Evolutionary conservation across 2,329 filamentous ascomycete genomes (phyloP), one percentile per base, ranked within the genome.

Genomic region (Parafenestella ontariensis): DNA sequence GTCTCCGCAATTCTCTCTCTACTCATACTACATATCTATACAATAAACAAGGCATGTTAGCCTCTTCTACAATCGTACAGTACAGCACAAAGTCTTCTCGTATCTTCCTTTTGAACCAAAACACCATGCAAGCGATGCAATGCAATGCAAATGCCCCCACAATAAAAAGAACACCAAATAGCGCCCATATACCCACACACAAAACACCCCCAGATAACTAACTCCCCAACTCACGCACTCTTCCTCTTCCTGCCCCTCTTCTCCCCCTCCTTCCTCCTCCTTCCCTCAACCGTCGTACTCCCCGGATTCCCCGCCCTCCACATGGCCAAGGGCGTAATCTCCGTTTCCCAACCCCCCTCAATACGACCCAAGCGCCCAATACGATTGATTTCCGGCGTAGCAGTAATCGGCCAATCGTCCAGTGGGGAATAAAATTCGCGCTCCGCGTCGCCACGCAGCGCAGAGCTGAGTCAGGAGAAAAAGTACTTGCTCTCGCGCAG

Each of bases 401-500:
- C 59, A 1, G 37, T 34, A 18, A 68, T 66, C 2, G 52, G 50
- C 2, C 39, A 48, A 0, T 49, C 17, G 1, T 54, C 26, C 3
- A 21, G 6, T 2, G 62, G 51, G n/a, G 44, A 39, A 34, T 51
- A 61, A 29, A 58, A 68, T 0, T 60, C 57, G n/a, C 65, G 57
- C 20, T 64, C 62, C 2, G 40, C 29, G 34, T 61, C 54, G 18
- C 58, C 64, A 39, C 56, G 58, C n/a, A 68, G 51, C 1, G 56
- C 49, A 2, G 54, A 33, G n/a, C 52, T 56, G 11, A 64, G 59
- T 69, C 65, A 82, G 18, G 80, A 81, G 74, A 83, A 83, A 69
- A 83, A 83, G 64, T 83, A 83, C 58, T 77, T 74, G 51, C 77
- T 80, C 45, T 81, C 75, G 59, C 70, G 74, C 42, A 82, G 62